Percentiles rank a stretch among this genome's conserved stretches.
These are phyloP conservation scores for Angomonas desouzai DNA, from an alignment of 208 protist genomes.

Conservation along the genomic window DNA sequence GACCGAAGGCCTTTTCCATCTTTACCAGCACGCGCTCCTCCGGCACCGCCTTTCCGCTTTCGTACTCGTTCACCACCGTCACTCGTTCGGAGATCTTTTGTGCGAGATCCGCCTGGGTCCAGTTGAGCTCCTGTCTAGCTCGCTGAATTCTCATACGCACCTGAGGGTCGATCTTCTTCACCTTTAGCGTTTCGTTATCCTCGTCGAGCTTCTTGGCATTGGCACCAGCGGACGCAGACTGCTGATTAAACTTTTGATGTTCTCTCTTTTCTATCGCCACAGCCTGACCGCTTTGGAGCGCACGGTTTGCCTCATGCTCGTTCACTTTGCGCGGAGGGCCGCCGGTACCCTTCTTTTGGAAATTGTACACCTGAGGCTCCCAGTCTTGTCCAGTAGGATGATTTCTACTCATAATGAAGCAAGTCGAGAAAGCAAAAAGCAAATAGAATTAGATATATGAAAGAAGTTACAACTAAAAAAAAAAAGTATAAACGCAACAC, in stretches of 20 bases:
- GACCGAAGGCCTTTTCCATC: constrained; percentile 91
- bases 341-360: constrained; percentile 28
- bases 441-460: constrained; percentile 2
- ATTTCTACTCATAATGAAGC: constrained; percentile 36
- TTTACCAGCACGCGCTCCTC: constrained; percentile 90
- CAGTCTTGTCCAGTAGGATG: constrained; percentile 79
- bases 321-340: constrained; percentile 45
- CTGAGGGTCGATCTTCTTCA: constrained; percentile 81
- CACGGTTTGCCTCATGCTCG: constrained; percentile 72
- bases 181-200: constrained; percentile 77
- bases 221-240: constrained; percentile 50
- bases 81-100: constrained; percentile 78
- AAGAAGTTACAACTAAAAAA: constrained; percentile 1
- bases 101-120: constrained; percentile 86
- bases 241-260: constrained; percentile 64
- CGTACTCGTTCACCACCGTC: constrained; percentile 90
- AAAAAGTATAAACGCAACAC: not conserved
- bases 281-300: constrained; percentile 58
- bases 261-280: constrained; percentile 70
- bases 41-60: constrained; percentile 90
- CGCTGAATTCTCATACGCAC: constrained; percentile 78
- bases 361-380: constrained; percentile 87
- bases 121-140: constrained; percentile 77
- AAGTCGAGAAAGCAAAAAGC: constrained; percentile 5
- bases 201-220: constrained; percentile 89